Conservation (phyloP, 306 rosid species). For the Abrus pulchellus region DNA sequence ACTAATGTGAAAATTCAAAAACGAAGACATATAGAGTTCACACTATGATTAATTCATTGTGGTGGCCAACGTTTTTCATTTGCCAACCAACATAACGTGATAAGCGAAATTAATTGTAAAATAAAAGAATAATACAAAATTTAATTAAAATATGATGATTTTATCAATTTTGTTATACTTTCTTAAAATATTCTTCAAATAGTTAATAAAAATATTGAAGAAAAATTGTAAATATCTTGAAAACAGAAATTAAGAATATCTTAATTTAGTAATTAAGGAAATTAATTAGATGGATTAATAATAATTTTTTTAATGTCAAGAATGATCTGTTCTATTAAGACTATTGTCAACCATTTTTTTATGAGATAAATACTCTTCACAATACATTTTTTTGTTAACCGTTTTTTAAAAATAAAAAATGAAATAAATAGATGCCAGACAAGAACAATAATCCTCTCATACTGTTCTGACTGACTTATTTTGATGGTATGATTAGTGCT, state of each 20-base stretch:
- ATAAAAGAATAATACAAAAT: background rate
- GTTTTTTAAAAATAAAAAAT: no score
- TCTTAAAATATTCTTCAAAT: background rate
- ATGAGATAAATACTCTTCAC: background rate
- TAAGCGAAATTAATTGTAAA: background rate
- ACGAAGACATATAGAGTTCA: background rate
- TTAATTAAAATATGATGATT: background rate
- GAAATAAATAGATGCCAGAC: no score
- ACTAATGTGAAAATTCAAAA: background rate
- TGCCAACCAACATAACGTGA: background rate
- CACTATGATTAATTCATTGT: background rate
- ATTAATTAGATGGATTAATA: background rate
- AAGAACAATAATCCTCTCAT: no score
- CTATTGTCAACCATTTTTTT: background rate
- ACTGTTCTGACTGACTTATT: no score
- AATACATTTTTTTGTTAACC: background rate
- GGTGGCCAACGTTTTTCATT: background rate
- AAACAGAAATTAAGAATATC: background rate
- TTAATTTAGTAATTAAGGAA: background rate
- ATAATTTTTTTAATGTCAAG: background rate
- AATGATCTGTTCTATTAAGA: background rate
- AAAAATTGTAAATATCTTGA: background rate
- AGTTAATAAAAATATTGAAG: background rate
- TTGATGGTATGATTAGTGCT: no score
- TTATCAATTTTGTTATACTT: background rate